Conservation (phyloP, 768 basidiomycete species). For the Podaxis rugospora region DNA sequence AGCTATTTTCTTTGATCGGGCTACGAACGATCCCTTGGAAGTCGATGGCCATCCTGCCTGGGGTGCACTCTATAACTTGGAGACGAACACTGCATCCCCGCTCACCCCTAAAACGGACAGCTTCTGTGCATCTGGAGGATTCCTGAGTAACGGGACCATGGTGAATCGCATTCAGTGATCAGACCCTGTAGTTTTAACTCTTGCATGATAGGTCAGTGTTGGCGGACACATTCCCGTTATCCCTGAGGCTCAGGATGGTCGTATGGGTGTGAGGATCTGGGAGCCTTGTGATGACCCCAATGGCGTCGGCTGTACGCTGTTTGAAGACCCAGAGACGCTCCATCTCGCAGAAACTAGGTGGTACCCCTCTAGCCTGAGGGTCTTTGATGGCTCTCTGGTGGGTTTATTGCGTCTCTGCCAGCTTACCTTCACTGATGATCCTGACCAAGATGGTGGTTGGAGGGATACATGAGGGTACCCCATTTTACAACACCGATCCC, state of each 20-base stretch:
- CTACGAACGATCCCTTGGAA: conserved; percentile 33
- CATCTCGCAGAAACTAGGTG: conserved; percentile 34
- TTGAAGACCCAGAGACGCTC: conserved; percentile 29
- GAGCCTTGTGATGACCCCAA: conserved; percentile 32
- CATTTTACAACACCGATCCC: conserved; percentile 63
- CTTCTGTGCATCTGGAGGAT: conserved; percentile 40
- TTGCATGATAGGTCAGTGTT: conserved; percentile 22
- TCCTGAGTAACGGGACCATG: conserved; percentile 38
- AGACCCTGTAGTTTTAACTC: background rate
- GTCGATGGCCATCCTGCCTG: conserved; percentile 41
- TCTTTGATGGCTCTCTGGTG: conserved; percentile 29
- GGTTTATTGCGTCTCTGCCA: conserved; percentile 16
- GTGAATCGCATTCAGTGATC: conserved; percentile 16
- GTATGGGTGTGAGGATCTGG: conserved; percentile 33
- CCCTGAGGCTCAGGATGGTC: conserved; percentile 25
- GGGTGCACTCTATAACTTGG: conserved; percentile 39
- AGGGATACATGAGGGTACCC: conserved; percentile 26
- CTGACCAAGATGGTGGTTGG: conserved; percentile 22
- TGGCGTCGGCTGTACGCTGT: conserved; percentile 27
- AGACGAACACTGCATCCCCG: conserved; percentile 32
- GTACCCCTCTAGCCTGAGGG: conserved; percentile 35
- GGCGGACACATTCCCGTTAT: conserved; percentile 26
- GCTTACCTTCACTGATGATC: background rate
- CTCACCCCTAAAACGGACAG: conserved; percentile 32
- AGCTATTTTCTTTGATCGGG: conserved; percentile 25